Evolutionary conservation across 2,329 filamentous ascomycete species (phyloP).

Genomic region (Epichloe amarillans): DNA sequence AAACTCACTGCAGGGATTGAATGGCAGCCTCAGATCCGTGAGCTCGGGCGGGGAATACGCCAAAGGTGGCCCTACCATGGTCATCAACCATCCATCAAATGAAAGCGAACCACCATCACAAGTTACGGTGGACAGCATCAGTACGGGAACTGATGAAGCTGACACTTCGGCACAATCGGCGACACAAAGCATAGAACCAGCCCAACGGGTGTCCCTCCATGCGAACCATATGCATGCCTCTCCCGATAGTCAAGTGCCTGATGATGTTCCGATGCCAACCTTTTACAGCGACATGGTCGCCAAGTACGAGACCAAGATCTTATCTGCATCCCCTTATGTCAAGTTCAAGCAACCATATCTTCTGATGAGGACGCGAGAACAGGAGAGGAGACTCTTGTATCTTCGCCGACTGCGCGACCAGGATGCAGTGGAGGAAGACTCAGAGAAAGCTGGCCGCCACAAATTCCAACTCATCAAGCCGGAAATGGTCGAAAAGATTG

Average conservation of each 20-base stretch:
- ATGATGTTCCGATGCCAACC: conserved; percentile 73
- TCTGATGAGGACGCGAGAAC: conserved; percentile 79
- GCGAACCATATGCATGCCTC: conserved; percentile 30
- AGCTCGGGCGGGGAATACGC: conserved; percentile 20
- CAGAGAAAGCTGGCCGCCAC: conserved; percentile 51
- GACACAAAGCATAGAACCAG: conserved; percentile 12
- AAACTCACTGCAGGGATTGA: conserved; percentile 26
- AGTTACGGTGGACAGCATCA: conserved; percentile 16
- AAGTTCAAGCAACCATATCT: conserved; percentile 91
- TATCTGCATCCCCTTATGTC: conserved; percentile 93
- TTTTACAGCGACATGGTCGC: conserved; percentile 94
- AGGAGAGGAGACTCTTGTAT: conserved; percentile 73
- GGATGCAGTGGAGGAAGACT: conserved; percentile 44
- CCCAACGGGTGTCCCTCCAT: conserved; percentile 24
- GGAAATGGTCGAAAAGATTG: conserved; percentile 82
- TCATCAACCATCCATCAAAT: conserved; percentile 22
- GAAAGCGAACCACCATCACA: conserved; percentile 25
- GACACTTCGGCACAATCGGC: conserved; percentile 14
- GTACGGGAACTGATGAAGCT: conserved; percentile 16
- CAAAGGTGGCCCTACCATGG: conserved; percentile 17
- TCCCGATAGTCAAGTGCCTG: conserved; percentile 48
- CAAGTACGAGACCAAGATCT: conserved; percentile 81
- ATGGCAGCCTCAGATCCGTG: conserved; percentile 25
- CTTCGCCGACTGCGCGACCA: conserved; percentile 75
- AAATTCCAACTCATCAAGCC: conserved; percentile 86